Percentiles rank a stretch among this genome's conserved stretches.
Conservation (phyloP, 495 filamentous ascomycete species). For the Aspergillus panamensis region DNA sequence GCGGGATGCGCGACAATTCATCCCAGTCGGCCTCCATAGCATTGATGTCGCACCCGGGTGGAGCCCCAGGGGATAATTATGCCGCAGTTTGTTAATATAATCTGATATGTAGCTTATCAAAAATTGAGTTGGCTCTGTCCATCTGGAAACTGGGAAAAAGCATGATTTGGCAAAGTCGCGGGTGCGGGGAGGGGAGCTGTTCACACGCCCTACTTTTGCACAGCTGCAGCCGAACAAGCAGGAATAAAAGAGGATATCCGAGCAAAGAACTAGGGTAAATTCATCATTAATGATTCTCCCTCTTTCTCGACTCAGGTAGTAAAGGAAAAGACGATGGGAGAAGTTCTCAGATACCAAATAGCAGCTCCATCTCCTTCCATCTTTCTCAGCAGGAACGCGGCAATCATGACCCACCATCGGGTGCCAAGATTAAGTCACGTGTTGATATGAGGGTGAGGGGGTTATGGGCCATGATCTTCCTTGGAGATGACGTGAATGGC, state of each 20-base stretch:
- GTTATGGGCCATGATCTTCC: too few relatives aligned
- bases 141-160: conserved; percentile 30
- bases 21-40: conserved; percentile 50
- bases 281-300: too few relatives aligned
- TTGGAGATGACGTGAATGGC: too few relatives aligned
- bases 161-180: conserved; percentile 40
- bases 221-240: too few relatives aligned
- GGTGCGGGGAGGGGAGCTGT: conserved; percentile 41
- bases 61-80: conserved; percentile 3
- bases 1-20: conserved; percentile 66
- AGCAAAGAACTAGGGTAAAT: neutral
- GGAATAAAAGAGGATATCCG: too few relatives aligned
- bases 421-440: neutral
- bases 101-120: conserved; percentile 11
- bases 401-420: neutral
- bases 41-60: conserved; percentile 20
- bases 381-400: too few relatives aligned
- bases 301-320: too few relatives aligned
- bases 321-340: too few relatives aligned
- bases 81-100: neutral
- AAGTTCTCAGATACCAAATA: too few relatives aligned
- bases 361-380: neutral
- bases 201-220: conserved; percentile 7
- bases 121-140: conserved; percentile 26
- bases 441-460: neutral